These are phyloP conservation scores for Neopestalotiopsis sp. DNA, from an alignment of 2,329 filamentous ascomycete species.

Conservation along the genomic window DNA sequence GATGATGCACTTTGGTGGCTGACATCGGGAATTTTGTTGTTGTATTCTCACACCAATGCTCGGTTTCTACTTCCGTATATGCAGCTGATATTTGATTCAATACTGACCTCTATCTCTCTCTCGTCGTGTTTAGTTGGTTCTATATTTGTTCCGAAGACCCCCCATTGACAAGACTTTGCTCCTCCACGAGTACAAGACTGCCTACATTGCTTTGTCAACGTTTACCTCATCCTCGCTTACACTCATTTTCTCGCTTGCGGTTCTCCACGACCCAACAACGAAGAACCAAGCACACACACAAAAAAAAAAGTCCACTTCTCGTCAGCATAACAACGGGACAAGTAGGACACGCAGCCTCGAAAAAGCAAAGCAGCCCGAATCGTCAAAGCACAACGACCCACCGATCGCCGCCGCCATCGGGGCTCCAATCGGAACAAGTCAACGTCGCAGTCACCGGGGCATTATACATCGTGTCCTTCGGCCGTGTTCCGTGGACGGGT, in stretches of 20 bases:
- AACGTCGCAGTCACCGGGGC: background rate
- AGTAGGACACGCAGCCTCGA: background rate
- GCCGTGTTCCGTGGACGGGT: background rate
- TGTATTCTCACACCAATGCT: background rate
- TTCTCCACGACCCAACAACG: background rate
- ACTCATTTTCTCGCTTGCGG: background rate
- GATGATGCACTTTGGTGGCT: background rate
- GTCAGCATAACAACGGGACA: background rate
- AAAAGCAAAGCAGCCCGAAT: background rate
- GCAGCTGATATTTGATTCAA: background rate
- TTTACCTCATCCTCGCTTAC: background rate
- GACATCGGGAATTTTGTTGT: background rate
- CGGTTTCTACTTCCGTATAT: background rate
- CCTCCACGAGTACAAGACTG: background rate
- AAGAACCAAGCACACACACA: no score
- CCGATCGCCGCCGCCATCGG: slow-evolving; percentile 4
- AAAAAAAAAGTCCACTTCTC: background rate
- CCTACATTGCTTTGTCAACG: background rate
- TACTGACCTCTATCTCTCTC: background rate
- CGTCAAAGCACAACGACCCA: background rate
- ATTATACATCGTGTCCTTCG: background rate
- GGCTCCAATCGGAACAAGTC: background rate
- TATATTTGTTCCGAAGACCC: background rate
- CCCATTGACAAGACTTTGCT: background rate
- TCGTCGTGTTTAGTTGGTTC: background rate